These are phyloP conservation scores for Pseudogymnoascus sp. DNA, from an alignment of 2,329 filamentous ascomycete genomes.

Conservation along the genomic window DNA sequence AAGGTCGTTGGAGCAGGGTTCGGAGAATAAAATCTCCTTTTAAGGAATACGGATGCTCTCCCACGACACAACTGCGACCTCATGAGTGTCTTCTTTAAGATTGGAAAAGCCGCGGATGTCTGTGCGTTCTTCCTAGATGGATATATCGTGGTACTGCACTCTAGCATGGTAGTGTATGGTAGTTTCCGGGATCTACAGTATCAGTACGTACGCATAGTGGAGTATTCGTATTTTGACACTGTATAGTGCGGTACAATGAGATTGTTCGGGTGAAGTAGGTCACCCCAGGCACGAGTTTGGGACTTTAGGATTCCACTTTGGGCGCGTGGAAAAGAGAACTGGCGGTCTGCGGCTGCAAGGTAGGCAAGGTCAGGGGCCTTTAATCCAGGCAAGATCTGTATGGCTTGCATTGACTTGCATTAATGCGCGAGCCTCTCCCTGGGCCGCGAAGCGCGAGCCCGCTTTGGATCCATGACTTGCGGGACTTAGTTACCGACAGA, in stretches of 20 bases:
- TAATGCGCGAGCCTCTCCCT: neutral
- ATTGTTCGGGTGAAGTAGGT: neutral
- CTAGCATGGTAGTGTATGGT: constrained; percentile 2
- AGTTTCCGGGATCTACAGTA: neutral
- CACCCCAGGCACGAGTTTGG: neutral
- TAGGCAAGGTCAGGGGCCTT: constrained; percentile 17
- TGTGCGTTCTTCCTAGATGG: constrained; percentile 1
- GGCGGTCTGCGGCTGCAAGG: constrained; percentile 28
- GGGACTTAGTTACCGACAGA: neutral
- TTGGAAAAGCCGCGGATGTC: neutral
- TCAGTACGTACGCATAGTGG: neutral
- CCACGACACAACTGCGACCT: constrained; percentile 8
- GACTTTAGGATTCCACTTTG: constrained; percentile 1
- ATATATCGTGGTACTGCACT: constrained; percentile 1
- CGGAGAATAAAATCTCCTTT: constrained; percentile 7
- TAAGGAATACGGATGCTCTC: constrained; percentile 7
- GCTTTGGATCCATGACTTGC: constrained; percentile 4
- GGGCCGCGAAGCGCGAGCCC: neutral
- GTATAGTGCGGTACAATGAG: neutral
- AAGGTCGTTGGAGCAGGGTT: neutral
- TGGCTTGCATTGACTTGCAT: constrained; percentile 11
- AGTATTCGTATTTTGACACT: neutral
- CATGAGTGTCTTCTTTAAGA: constrained; percentile 6
- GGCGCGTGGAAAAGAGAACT: constrained; percentile 22
- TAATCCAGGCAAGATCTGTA: constrained; percentile 17